A percentile compares a stretch with the other conserved stretches of the same genome.
These are phyloP conservation scores for Botryococcus braunii DNA, from an alignment of 163 green algal species.

Conservation along the genomic window DNA sequence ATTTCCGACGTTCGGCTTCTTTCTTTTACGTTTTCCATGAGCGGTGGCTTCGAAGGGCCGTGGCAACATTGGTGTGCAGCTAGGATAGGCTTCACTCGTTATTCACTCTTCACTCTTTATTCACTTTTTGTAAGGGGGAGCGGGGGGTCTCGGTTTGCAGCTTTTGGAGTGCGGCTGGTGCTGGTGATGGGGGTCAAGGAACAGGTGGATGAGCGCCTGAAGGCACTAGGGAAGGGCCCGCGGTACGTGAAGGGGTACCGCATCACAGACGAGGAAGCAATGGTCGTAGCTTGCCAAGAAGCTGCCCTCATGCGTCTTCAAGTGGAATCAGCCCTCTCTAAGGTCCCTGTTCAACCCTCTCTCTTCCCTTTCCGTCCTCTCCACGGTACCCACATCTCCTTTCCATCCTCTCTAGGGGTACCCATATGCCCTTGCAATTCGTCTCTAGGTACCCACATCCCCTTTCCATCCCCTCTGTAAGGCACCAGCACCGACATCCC, in stretches of 20 bases:
- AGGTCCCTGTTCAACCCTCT: slow-evolving; percentile 29
- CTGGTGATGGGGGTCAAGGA: slow-evolving; percentile 70
- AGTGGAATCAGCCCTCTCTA: slow-evolving; percentile 78
- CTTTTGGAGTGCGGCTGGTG: slow-evolving; percentile 76
- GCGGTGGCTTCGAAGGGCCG: no score
- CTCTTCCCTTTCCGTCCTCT: slow-evolving; percentile 1
- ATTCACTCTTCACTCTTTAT: neutral
- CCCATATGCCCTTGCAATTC: neutral
- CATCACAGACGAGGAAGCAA: slow-evolving; percentile 59
- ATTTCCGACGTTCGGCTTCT: no score
- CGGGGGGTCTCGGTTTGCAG: no score
- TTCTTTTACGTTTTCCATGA: no score
- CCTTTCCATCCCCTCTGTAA: neutral
- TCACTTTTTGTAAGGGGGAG: no score
- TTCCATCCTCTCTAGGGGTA: neutral
- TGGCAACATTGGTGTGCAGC: no score
- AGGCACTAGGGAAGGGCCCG: slow-evolving; percentile 31
- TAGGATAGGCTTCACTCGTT: no score
- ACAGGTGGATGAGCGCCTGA: slow-evolving; percentile 68
- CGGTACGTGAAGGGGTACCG: slow-evolving; percentile 66
- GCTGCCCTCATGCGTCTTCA: slow-evolving; percentile 60
- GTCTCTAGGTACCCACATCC: neutral
- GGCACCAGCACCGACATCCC: neutral
- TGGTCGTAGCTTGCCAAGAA: slow-evolving; percentile 68
- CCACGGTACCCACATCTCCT: neutral